phyloP scores from a whole-genome alignment of 306 rosid genomes.

The Castanea mollissima region DNA sequence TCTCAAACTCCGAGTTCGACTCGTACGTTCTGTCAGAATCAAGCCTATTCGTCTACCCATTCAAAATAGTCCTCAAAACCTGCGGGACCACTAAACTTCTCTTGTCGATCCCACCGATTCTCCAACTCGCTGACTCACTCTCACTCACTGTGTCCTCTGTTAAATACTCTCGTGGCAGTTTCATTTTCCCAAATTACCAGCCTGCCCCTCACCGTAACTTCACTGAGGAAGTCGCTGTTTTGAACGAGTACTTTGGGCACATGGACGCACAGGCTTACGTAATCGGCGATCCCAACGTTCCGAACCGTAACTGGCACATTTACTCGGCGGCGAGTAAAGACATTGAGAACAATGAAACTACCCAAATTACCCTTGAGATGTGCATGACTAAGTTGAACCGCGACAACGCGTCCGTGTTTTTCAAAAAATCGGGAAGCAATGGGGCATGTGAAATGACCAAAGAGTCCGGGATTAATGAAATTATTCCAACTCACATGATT shows the following conservation, averaged over 20 bases:
- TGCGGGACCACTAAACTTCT: conserved; percentile 64
- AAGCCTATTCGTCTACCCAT: conserved; percentile 51
- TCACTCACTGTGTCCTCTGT: conserved; percentile 39
- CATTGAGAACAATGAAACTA: too few species aligned
- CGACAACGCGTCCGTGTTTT: conserved; percentile 50
- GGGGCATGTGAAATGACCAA: conserved; percentile 41
- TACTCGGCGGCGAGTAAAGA: conserved; percentile 32
- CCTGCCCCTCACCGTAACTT: conserved; percentile 59
- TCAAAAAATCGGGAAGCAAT: conserved; percentile 27
- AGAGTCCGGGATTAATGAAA: conserved; percentile 36
- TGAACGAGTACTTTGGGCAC: conserved; percentile 37
- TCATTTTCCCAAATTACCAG: conserved; percentile 52
- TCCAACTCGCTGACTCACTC: conserved; percentile 36
- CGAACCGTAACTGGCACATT: conserved; percentile 56
- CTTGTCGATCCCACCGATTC: conserved; percentile 39
- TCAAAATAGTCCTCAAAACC: conserved; percentile 51
- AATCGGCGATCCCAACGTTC: conserved; percentile 28
- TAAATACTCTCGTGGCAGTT: conserved; percentile 56
- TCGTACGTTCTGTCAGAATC: conserved; percentile 72
- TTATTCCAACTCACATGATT: conserved; percentile 41
- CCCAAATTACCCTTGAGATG: conserved; percentile 28
- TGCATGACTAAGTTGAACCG: conserved; percentile 61
- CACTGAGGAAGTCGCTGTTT: conserved; percentile 39
- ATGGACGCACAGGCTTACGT: conserved; percentile 41
- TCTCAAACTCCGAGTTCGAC: conserved; percentile 48